These are phyloP conservation scores for Russula virescens DNA, from an alignment of 768 basidiomycete genomes.

Conservation along the genomic window DNA sequence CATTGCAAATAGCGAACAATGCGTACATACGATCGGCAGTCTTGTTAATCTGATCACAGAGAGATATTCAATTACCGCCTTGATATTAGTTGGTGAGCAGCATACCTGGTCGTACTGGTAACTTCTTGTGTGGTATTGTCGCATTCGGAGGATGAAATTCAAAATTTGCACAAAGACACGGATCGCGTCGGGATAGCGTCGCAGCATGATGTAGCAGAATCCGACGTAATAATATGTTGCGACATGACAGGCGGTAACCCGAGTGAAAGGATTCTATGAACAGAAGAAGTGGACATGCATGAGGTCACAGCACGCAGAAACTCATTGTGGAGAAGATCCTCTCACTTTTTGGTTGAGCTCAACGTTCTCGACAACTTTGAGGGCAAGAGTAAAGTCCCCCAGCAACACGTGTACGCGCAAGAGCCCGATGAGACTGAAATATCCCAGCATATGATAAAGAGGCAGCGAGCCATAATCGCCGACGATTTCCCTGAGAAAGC, in stretches of 20 bases:
- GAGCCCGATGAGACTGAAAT: conserved; percentile 94
- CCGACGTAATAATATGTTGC: conserved; percentile 94
- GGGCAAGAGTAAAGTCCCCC: conserved; percentile 90
- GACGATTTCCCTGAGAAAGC: conserved; percentile 60
- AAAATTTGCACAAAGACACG: conserved; percentile 88
- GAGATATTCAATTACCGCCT: neutral
- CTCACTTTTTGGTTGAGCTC: conserved; percentile 83
- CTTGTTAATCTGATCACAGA: conserved; percentile 75
- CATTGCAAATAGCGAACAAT: conserved; percentile 88
- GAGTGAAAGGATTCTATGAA: conserved; percentile 74
- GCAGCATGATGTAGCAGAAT: conserved; percentile 93
- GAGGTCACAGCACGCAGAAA: neutral
- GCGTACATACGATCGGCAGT: conserved; percentile 98
- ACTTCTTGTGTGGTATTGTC: conserved; percentile 93
- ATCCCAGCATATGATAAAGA: conserved; percentile 91
- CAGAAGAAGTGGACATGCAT: neutral
- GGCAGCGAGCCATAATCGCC: conserved; percentile 90
- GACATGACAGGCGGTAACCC: conserved; percentile 96
- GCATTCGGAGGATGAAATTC: conserved; percentile 93
- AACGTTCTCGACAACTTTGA: conserved; percentile 92
- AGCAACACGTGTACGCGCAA: conserved; percentile 93
- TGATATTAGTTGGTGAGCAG: conserved; percentile 11
- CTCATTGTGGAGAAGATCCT: neutral
- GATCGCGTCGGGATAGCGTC: conserved; percentile 92
- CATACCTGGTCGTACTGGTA: conserved; percentile 93